A percentile compares a stretch with the other conserved stretches of the same genome.
Evolutionary conservation across 345 rosid species (phyloP).

Genomic region (Corymbia maculata): DNA sequence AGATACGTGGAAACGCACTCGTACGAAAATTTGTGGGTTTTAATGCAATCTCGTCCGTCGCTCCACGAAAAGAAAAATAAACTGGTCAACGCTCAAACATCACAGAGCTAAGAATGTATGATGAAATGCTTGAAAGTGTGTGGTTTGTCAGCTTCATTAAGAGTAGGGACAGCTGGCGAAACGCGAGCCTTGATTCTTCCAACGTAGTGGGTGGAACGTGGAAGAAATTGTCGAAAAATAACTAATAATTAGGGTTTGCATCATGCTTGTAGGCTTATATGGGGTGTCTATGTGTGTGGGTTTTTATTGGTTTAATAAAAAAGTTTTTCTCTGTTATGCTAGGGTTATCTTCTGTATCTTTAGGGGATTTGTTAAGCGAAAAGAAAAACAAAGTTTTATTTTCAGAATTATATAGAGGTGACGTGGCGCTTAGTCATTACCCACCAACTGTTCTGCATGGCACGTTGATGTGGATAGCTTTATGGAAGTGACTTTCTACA

Average conservation of each 20-base stretch:
- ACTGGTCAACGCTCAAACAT: neutral
- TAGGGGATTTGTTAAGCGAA: neutral
- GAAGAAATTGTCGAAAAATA: neutral
- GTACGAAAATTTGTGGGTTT: neutral
- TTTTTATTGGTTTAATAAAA: neutral
- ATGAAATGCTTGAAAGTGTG: neutral
- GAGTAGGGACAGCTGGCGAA: neutral
- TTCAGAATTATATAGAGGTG: neutral
- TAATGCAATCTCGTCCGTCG: neutral
- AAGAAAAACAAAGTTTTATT: neutral
- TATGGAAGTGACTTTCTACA: rapidly evolving
- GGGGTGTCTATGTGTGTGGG: neutral
- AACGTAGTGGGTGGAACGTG: neutral
- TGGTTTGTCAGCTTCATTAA: neutral
- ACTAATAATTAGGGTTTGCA: neutral
- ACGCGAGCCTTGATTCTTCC: neutral
- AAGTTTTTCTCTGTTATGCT: neutral
- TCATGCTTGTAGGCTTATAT: neutral
- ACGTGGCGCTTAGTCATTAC: rapidly evolving
- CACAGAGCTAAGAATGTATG: neutral
- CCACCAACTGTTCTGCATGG: rapidly evolving
- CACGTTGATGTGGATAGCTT: neutral
- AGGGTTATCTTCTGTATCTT: neutral
- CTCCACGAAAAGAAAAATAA: neutral
- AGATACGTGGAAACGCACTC: neutral